Conservation (phyloP, 371 early-diverging fungal species). For the Mucor velutinosus region DNA sequence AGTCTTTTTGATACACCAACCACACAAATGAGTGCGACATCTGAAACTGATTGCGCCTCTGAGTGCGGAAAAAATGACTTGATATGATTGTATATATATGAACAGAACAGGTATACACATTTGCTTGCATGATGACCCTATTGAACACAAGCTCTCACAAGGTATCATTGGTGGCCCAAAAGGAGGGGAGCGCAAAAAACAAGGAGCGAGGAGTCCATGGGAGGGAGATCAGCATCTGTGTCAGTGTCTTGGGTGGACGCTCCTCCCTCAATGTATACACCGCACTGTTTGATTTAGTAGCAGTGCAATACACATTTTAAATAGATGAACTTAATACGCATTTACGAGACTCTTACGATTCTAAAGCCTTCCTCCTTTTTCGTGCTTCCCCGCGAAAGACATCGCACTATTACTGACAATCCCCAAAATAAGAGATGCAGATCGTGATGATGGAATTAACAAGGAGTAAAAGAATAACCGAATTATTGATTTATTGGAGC, state of each 20-base stretch:
- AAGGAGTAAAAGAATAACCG: background rate
- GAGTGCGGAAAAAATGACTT: background rate
- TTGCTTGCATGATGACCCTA: background rate
- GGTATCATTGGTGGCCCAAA: background rate
- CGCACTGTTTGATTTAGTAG: background rate
- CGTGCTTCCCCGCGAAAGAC: background rate
- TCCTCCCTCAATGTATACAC: background rate
- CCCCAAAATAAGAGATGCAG: background rate
- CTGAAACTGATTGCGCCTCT: background rate
- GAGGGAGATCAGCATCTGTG: conserved; percentile 5
- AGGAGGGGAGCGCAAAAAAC: background rate
- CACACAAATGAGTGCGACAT: background rate
- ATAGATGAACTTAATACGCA: background rate
- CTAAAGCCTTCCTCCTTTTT: background rate
- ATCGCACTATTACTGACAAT: background rate
- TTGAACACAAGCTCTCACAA: background rate
- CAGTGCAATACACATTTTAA: background rate
- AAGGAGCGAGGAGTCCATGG: background rate
- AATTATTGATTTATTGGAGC: background rate
- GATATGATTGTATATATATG: background rate
- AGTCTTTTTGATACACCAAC: background rate
- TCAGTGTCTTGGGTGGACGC: background rate
- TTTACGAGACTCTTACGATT: background rate
- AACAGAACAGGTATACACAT: background rate
- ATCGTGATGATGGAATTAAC: background rate